These are phyloP conservation scores for Aspergillus pseudotamarii DNA, from an alignment of 2,329 filamentous ascomycete species.

Conservation along the genomic window DNA sequence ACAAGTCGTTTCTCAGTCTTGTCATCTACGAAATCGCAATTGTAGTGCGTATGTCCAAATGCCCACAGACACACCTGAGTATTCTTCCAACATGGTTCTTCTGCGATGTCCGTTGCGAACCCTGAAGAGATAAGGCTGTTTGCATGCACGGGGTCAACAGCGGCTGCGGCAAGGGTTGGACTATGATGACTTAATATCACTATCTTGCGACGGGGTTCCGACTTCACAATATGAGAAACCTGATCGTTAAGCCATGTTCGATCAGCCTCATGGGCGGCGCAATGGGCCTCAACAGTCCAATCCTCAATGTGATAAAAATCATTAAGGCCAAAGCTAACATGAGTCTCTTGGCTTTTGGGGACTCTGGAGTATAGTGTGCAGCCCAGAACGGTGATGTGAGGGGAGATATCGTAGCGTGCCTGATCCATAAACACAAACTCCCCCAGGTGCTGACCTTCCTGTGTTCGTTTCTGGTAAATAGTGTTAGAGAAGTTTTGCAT, in stretches of 20 bases:
- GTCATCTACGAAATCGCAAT: constrained; percentile 42
- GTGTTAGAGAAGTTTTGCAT: constrained; percentile 29
- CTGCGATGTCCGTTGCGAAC: constrained; percentile 48
- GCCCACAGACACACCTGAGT: constrained; percentile 47
- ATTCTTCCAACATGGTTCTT: constrained; percentile 43
- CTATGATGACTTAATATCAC: constrained; percentile 46
- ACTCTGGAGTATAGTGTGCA: constrained; percentile 57
- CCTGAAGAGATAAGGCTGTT: constrained; percentile 38
- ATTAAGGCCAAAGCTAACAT: constrained; percentile 50
- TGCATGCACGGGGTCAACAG: constrained; percentile 34
- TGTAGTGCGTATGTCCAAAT: constrained; percentile 55
- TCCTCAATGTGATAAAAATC: constrained; percentile 55
- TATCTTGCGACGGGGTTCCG: constrained; percentile 38
- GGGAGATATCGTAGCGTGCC: constrained; percentile 41
- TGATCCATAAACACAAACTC: constrained; percentile 47
- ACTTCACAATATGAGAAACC: constrained; percentile 29
- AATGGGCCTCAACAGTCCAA: constrained; percentile 39
- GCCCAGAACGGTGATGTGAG: constrained; percentile 45
- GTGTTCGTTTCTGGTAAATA: constrained; percentile 17
- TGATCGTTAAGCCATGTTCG: constrained; percentile 45
- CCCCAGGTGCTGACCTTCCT: constrained; percentile 22
- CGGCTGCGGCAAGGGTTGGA: constrained; percentile 30
- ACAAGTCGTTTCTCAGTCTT: constrained; percentile 37
- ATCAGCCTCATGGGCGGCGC: constrained; percentile 35
- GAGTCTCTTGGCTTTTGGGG: constrained; percentile 36